A percentile compares a stretch with the other conserved stretches of the same genome.
Evolutionary conservation across 768 basidiomycete species (phyloP).

Genomic region (Hydnomerulius pinastri): DNA sequence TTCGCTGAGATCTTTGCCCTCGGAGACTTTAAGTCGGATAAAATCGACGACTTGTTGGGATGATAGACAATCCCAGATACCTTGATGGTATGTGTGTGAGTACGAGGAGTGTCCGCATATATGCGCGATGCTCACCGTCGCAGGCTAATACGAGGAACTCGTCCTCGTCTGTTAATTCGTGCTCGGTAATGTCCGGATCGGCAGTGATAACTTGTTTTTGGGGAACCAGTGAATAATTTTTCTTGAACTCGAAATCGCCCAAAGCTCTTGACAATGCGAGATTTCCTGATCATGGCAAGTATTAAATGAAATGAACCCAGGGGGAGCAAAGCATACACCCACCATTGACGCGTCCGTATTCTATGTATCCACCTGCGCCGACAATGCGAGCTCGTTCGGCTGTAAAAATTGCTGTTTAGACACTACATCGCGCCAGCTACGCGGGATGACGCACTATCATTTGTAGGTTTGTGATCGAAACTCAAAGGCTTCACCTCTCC

Average conservation of each 20-base stretch:
- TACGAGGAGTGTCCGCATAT: neutral
- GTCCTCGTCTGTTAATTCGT: constrained; percentile 83
- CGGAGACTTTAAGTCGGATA: constrained; percentile 76
- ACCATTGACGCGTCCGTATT: constrained; percentile 98
- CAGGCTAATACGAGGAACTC: constrained; percentile 97
- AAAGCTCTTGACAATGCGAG: constrained; percentile 92
- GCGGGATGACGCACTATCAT: constrained; percentile 58
- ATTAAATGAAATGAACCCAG: constrained; percentile 1
- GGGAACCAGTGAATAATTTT: constrained; percentile 76
- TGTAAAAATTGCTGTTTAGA: constrained; percentile 29
- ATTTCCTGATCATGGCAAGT: constrained; percentile 60
- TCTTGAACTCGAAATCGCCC: constrained; percentile 99
- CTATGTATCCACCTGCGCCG: constrained; percentile 92
- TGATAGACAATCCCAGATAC: constrained; percentile 97
- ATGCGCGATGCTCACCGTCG: constrained; percentile 66
- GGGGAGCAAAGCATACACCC: constrained; percentile 15
- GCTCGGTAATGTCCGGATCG: constrained; percentile 86
- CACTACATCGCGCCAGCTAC: neutral
- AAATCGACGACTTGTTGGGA: constrained; percentile 94
- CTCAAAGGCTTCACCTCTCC: constrained; percentile 89
- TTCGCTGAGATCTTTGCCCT: constrained; percentile 76
- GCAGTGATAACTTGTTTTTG: constrained; percentile 95
- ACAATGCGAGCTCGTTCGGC: constrained; percentile 86
- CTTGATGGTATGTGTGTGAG: constrained; percentile 42
- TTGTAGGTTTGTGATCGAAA: constrained; percentile 94